Evolutionary conservation across 192 early-diverging fungal genomes (phyloP), one percentile per base, ranked within the genome.

Genomic region (Chytriomyces sp.): DNA sequence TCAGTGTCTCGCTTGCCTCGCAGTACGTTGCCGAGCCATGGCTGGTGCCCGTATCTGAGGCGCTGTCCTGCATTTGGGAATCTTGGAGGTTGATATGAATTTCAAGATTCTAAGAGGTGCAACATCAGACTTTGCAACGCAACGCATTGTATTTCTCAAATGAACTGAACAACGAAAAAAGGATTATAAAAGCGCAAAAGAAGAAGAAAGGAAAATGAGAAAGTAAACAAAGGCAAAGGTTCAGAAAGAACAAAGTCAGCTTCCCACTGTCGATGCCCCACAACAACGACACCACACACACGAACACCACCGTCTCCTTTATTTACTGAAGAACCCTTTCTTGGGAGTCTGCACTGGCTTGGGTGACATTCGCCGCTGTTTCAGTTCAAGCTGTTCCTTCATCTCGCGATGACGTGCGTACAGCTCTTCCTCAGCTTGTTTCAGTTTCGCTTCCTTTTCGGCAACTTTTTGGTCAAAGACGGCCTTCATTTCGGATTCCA

Each of bases 391-490:
- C 61, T 94, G 93, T 50, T 95, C 93, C 91, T 97, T 98, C 96
- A 99, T 97, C 80, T 98, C 96, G 79, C 95, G 93, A 84, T 99
- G 96, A 73, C 95, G 94, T 20, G 96, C 94, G 82, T 97, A 95
- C 48, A 99, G 86, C 88, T 90, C 97, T 74, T 97, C 96, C 83
- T 99, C 97, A 53, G 91, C 92, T 82, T 96, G 95, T 87, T 97
- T 99, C 72, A 99, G 88, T 86, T 98, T 98, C 77, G 94, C 85
- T 83, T 99, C 96, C 86, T 98, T 98, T 85, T 99, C 97, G 69
- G 95, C 93, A 4, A 99, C 97, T 90, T 99, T 98, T 69, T 95
- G 94, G 84, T 96, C 93, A 92, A 99, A 99, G 60, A 99, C 97
- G 57, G 92, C 87, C 83, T 95, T 96, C 97, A 99, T 99, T 84